phyloP scores from a whole-genome alignment of 208 protist genomes.

The Crithidia sp. region DNA sequence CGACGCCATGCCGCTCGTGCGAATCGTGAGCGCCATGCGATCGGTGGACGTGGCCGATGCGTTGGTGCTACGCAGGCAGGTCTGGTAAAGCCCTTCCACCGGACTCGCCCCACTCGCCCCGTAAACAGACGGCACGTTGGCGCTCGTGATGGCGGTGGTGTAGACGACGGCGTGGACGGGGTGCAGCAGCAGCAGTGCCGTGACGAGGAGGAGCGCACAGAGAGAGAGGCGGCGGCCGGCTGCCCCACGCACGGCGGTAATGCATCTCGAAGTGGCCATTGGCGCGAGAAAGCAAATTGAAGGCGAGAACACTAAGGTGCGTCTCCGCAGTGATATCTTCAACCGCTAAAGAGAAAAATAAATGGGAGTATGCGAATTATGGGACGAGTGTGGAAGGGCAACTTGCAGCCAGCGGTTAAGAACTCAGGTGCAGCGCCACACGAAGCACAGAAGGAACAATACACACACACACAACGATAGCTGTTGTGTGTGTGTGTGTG shows the following conservation, averaged over 20 bases:
- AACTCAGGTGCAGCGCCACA: too few relatives aligned
- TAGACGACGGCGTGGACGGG: constrained; percentile 3
- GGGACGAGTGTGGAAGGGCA: too few relatives aligned
- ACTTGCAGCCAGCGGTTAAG: too few relatives aligned
- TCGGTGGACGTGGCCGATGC: not conserved
- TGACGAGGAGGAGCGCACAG: not conserved
- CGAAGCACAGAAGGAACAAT: too few relatives aligned
- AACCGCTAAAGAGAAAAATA: too few relatives aligned
- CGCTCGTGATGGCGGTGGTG: not conserved
- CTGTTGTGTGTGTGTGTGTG: not conserved
- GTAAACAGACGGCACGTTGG: not conserved
- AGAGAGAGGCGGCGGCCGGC: not conserved
- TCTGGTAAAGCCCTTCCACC: not conserved
- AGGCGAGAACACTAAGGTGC: too few relatives aligned
- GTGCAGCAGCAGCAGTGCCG: not conserved
- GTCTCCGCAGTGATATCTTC: too few relatives aligned
- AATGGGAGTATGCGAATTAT: too few relatives aligned
- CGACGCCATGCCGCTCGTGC: not conserved
- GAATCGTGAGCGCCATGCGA: constrained; percentile 3
- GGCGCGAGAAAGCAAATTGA: too few relatives aligned
- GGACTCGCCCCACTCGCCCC: not conserved
- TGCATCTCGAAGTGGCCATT: too few relatives aligned
- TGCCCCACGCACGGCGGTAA: too few relatives aligned
- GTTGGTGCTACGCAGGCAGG: not conserved
- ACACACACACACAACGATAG: too few relatives aligned